Conservation (phyloP, 768 basidiomycete genomes). For the Mycena vulgaris region DNA sequence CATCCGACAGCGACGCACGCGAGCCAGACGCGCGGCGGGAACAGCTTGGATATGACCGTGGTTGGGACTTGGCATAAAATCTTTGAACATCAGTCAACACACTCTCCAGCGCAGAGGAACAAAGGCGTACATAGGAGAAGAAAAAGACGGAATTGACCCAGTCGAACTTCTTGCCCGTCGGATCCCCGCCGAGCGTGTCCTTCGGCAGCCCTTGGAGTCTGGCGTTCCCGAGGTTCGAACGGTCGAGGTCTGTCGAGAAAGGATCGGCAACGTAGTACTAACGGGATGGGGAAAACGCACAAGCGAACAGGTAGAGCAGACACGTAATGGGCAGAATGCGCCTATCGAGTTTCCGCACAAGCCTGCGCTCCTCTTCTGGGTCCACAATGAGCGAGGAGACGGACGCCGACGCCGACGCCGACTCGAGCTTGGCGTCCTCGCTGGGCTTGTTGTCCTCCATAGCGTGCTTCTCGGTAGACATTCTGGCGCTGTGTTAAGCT, state of each 20-base stretch:
- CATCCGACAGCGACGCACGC: slow-evolving; percentile 78
- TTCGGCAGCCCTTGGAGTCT: slow-evolving; percentile 78
- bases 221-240: slow-evolving; percentile 86
- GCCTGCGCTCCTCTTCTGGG: slow-evolving; percentile 61
- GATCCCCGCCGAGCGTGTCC: slow-evolving; percentile 78
- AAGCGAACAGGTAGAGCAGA: slow-evolving; percentile 82
- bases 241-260: slow-evolving; percentile 71
- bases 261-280: neutral
- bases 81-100: slow-evolving; percentile 50
- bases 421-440: slow-evolving; percentile 14
- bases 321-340: slow-evolving; percentile 82
- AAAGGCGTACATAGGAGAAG: slow-evolving; percentile 78
- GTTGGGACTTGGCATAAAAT: slow-evolving; percentile 81
- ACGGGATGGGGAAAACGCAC: slow-evolving; percentile 57
- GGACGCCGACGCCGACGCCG: neutral
- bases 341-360: slow-evolving; percentile 76
- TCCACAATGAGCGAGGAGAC: slow-evolving; percentile 11
- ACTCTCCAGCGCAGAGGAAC: neutral
- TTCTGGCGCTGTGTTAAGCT: neutral
- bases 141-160: slow-evolving; percentile 87
- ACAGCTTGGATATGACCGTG: slow-evolving; percentile 75
- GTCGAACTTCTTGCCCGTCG: slow-evolving; percentile 78
- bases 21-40: slow-evolving; percentile 78
- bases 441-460: no score
- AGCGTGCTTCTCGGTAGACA: slow-evolving; percentile 10